Evolutionary conservation across 345 rosid genomes (phyloP).

Genomic region (Rhodamnia rubescens): DNA sequence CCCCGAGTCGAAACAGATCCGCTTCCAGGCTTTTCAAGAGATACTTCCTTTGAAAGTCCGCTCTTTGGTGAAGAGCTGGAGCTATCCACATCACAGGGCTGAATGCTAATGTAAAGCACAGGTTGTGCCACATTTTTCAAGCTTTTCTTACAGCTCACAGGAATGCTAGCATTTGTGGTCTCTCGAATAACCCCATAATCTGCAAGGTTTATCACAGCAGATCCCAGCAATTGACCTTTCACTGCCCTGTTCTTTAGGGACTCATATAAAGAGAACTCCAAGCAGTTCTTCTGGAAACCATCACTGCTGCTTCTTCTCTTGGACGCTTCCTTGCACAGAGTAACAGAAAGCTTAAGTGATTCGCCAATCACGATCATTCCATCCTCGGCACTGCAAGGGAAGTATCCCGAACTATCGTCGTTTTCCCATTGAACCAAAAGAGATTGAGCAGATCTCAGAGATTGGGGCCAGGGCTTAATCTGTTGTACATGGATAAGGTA

Average conservation of each 20-base stretch:
- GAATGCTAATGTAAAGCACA: conserved; percentile 46
- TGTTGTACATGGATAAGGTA: conserved; percentile 40
- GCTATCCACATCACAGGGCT: conserved; percentile 44
- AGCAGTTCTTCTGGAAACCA: conserved; percentile 55
- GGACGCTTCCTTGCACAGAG: conserved; percentile 40
- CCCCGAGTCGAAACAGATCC: conserved; percentile 46
- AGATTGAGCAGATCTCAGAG: conserved; percentile 31
- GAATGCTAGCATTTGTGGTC: conserved; percentile 27
- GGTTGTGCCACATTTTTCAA: conserved; percentile 39
- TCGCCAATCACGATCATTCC: conserved; percentile 59
- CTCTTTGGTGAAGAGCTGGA: conserved; percentile 11
- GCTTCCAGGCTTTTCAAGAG: conserved; percentile 42
- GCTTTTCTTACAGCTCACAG: conserved; percentile 51
- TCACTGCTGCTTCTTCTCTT: conserved; percentile 20
- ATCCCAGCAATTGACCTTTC: conserved; percentile 73
- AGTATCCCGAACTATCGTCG: conserved; percentile 55
- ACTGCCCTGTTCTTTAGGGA: conserved; percentile 40
- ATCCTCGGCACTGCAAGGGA: conserved; percentile 32
- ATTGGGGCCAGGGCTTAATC: conserved; percentile 79
- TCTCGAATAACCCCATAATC: conserved; percentile 59
- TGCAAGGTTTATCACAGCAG: conserved; percentile 67
- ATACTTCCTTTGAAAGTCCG: conserved; percentile 24
- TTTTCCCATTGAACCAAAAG: conserved; percentile 75
- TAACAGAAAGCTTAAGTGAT: conserved; percentile 44
- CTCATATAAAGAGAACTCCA: conserved; percentile 65